Evolutionary conservation across 2,329 filamentous ascomycete genomes (phyloP).

Genomic region (Sporothrix protearum): DNA sequence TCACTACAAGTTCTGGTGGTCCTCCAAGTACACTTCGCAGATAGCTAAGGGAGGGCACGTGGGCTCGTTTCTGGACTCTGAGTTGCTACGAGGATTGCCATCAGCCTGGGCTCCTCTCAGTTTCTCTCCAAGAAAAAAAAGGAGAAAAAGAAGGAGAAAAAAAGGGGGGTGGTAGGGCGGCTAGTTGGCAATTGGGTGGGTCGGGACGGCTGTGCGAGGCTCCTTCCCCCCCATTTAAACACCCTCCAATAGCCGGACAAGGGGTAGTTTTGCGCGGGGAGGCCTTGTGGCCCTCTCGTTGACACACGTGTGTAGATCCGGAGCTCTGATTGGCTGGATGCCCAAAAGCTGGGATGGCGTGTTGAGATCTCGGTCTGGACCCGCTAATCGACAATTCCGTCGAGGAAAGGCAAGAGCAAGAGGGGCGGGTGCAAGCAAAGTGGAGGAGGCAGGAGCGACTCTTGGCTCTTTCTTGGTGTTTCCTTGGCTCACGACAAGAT

Average conservation of each 20-base stretch:
- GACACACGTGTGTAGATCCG: conserved; percentile 27
- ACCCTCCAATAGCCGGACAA: not conserved
- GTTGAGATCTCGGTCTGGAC: conserved; percentile 11
- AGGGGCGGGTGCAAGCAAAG: not conserved
- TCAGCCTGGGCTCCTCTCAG: not conserved
- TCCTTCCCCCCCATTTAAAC: not conserved
- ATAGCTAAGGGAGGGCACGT: not conserved
- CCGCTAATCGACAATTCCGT: conserved; percentile 15
- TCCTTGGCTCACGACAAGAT: conserved; percentile 1
- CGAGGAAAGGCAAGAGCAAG: not conserved
- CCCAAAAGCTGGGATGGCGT: not conserved
- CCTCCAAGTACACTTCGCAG: not conserved
- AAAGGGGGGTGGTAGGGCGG: too few relatives aligned
- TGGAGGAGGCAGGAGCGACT: not conserved
- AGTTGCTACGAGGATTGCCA: not conserved
- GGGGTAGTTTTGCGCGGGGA: conserved; percentile 2
- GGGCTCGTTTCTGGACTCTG: not conserved
- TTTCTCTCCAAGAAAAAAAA: not conserved
- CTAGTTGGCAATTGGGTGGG: not conserved
- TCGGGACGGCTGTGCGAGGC: not conserved
- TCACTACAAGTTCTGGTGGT: not conserved
- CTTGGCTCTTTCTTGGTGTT: not conserved
- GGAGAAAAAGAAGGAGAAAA: not conserved
- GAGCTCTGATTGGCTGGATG: conserved; percentile 20
- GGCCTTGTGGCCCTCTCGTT: conserved; percentile 20